phyloP scores from a whole-genome alignment of 164 flowering plant species.

The Berberis vulgaris region DNA sequence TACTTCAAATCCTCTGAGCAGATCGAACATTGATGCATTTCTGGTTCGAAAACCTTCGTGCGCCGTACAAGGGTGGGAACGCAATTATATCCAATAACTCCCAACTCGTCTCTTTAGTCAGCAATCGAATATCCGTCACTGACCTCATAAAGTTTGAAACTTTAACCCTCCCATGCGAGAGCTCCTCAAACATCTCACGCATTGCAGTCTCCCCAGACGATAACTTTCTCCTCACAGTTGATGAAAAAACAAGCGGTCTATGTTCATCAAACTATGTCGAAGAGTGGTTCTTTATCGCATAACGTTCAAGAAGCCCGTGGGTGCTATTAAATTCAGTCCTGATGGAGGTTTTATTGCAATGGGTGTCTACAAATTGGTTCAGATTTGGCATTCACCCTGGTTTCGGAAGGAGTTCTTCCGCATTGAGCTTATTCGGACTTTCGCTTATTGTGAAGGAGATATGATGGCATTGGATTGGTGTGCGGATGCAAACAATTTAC shows the following conservation, averaged over 20 bases:
- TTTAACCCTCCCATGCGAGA: conserved; percentile 59
- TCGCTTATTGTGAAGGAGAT: conserved; percentile 50
- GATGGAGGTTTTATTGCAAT: conserved; percentile 67
- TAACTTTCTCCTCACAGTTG: conserved; percentile 62
- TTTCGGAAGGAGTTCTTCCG: conserved; percentile 75
- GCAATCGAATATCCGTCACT: conserved; percentile 79
- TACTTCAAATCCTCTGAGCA: background rate
- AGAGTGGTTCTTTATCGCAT: conserved; percentile 75
- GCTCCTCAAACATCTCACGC: conserved; percentile 61
- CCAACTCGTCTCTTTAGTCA: conserved; percentile 68
- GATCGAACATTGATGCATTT: conserved; percentile 47
- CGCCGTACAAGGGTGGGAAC: conserved; percentile 95
- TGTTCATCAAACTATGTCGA: conserved; percentile 64
- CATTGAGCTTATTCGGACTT: conserved; percentile 62
- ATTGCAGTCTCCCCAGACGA: conserved; percentile 79
- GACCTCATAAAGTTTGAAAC: conserved; percentile 71
- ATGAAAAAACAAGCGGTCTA: conserved; percentile 54
- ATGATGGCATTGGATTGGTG: conserved; percentile 76
- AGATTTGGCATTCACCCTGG: conserved; percentile 87
- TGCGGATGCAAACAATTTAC: conserved; percentile 52
- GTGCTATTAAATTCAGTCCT: conserved; percentile 58
- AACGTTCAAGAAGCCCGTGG: conserved; percentile 56
- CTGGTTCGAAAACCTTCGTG: conserved; percentile 83
- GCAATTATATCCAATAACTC: conserved; percentile 42
- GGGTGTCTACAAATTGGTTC: conserved; percentile 61